Evolutionary conservation across 257 asterid genomes (phyloP).

Genomic region (Gynochthodes officinalis): DNA sequence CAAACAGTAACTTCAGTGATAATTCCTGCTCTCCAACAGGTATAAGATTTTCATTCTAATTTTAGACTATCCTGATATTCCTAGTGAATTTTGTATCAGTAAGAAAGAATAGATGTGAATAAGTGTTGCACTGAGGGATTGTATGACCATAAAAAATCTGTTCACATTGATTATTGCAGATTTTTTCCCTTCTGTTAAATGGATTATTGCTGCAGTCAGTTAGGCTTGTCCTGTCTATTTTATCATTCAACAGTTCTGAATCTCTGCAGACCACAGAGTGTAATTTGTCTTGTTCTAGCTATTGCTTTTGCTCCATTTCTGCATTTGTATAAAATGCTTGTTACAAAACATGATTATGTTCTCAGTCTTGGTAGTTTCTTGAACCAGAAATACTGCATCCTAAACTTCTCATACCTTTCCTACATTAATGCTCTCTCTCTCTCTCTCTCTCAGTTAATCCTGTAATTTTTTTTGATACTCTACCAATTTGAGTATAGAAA

Average conservation of each 20-base stretch:
- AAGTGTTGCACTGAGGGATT: not conserved
- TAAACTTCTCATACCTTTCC: not conserved
- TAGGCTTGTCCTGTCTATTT: not conserved
- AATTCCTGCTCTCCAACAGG: slow-evolving; percentile 51
- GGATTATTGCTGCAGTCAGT: not conserved
- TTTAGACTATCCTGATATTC: not conserved
- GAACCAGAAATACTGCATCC: not conserved
- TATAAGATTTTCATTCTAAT: not conserved
- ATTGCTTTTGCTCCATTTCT: not conserved
- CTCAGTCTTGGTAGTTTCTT: not conserved
- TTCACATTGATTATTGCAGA: not conserved
- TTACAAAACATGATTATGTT: not conserved
- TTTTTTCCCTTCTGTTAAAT: not conserved
- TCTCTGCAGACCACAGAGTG: not conserved
- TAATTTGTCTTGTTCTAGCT: not conserved
- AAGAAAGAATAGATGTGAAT: not conserved
- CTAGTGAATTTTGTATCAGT: not conserved
- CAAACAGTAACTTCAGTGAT: slow-evolving; percentile 39
- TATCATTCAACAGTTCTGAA: not conserved
- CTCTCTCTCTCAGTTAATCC: too few relatives aligned
- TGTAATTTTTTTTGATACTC: too few relatives aligned
- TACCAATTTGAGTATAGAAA: not conserved
- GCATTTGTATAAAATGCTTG: not conserved
- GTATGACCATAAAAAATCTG: not conserved
- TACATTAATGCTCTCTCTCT: not conserved